These are phyloP conservation scores for Termitomyces sp. DNA, from an alignment of 768 basidiomycete species.

Conservation along the genomic window DNA sequence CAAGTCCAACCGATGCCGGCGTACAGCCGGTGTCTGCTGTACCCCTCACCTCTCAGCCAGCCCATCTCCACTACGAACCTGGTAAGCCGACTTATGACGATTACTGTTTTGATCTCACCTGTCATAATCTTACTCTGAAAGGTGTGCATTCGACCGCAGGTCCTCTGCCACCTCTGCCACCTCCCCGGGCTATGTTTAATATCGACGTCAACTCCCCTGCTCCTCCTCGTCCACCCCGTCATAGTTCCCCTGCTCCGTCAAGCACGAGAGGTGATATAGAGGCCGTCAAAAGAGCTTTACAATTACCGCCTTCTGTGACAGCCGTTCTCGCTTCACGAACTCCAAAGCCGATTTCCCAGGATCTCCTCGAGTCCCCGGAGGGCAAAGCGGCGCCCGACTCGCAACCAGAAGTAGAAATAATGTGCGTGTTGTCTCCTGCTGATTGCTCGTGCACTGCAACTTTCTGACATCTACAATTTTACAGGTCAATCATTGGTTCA, in stretches of 20 bases:
- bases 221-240: constrained; percentile 60
- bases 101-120: constrained; percentile 10
- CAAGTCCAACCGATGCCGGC: constrained; percentile 19
- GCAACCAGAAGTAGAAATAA: constrained; percentile 2
- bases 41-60: constrained; percentile 25
- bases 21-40: constrained; percentile 17
- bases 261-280: constrained; percentile 46
- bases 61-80: constrained; percentile 59
- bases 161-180: constrained; percentile 53
- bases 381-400: constrained; percentile 1
- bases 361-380: constrained; percentile 5
- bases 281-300: constrained; percentile 52
- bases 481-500: constrained; percentile 8
- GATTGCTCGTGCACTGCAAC: neutral
- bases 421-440: constrained; percentile 11
- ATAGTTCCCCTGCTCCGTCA: constrained; percentile 47
- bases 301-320: constrained; percentile 51
- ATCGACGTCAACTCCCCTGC: constrained; percentile 39
- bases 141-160: constrained; percentile 67
- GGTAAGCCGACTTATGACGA: constrained; percentile 27
- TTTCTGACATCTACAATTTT: constrained; percentile 7
- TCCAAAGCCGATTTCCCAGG: constrained; percentile 5
- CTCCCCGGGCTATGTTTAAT: constrained; percentile 52
- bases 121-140: constrained; percentile 11
- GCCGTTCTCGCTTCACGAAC: constrained; percentile 32